phyloP scores from a whole-genome alignment of 2,329 filamentous ascomycete genomes.

The Pseudogymnoascus sp. region DNA sequence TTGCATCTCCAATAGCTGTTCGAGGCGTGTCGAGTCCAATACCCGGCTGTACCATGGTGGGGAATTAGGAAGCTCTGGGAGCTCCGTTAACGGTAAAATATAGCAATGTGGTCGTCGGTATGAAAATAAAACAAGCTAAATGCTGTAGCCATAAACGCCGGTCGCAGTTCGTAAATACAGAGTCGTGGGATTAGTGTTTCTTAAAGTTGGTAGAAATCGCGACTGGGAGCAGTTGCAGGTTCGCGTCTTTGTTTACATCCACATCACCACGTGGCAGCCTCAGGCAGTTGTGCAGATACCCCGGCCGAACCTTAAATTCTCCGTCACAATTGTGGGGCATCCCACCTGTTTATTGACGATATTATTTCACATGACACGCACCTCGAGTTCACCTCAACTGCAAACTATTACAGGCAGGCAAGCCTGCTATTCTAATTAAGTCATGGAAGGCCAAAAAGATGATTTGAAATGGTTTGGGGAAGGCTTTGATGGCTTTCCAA shows the following conservation, averaged over 20 bases:
- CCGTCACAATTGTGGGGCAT: slow-evolving; percentile 1
- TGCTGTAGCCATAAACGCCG: slow-evolving; percentile 9
- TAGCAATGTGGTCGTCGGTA: slow-evolving; percentile 5
- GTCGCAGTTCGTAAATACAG: slow-evolving; percentile 7
- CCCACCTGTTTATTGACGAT: neutral
- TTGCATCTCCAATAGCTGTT: slow-evolving; percentile 76
- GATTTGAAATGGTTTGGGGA: slow-evolving; percentile 59
- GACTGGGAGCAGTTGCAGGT: neutral
- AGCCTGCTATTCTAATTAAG: neutral
- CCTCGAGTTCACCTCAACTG: neutral
- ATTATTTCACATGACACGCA: slow-evolving; percentile 6
- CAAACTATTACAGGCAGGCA: neutral
- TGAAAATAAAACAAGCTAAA: neutral
- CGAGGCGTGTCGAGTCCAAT: slow-evolving; percentile 73
- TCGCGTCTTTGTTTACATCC: slow-evolving; percentile 11
- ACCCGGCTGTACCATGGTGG: slow-evolving; percentile 56
- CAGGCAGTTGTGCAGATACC: slow-evolving; percentile 3
- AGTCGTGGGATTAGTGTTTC: neutral
- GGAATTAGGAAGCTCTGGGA: slow-evolving; percentile 16
- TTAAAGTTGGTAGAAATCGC: slow-evolving; percentile 3
- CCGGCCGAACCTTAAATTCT: slow-evolving; percentile 10
- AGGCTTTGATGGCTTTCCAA: slow-evolving; percentile 50
- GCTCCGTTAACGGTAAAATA: neutral
- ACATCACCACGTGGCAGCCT: slow-evolving; percentile 6
- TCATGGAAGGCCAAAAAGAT: slow-evolving; percentile 37